phyloP scores from a whole-genome alignment of 805 yeast genomes.

The Zygosaccharomyces lentus region DNA sequence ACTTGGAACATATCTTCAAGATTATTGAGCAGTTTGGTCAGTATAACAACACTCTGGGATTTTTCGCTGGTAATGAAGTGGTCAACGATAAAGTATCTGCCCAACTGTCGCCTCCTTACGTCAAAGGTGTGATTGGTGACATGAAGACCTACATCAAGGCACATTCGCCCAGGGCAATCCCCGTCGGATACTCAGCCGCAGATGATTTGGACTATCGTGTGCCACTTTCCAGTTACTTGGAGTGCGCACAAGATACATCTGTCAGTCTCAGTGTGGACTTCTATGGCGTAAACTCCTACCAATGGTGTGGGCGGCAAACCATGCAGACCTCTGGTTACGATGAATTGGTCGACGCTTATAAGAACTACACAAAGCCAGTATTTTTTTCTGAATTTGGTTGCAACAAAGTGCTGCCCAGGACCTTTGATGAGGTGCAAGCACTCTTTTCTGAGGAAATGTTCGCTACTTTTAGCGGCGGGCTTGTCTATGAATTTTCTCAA shows the following conservation, averaged over 20 bases:
- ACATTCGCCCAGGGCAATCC: constrained; percentile 62
- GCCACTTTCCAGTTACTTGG: constrained; percentile 73
- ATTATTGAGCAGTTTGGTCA: constrained; percentile 76
- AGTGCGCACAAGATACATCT: constrained; percentile 54
- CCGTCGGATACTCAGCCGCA: constrained; percentile 96
- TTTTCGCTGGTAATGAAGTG: constrained; percentile 89
- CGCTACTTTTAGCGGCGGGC: constrained; percentile 75
- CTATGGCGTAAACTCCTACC: constrained; percentile 90
- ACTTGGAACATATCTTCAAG: constrained; percentile 70
- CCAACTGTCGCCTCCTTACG: constrained; percentile 61
- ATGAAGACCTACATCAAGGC: constrained; percentile 63
- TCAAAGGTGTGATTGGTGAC: constrained; percentile 77
- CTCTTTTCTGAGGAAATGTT: constrained; percentile 71
- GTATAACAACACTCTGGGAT: constrained; percentile 85
- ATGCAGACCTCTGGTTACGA: constrained; percentile 74
- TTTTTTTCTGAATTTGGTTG: constrained; percentile 93
- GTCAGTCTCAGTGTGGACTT: constrained; percentile 64
- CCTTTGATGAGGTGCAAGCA: constrained; percentile 69
- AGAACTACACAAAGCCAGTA: constrained; percentile 65
- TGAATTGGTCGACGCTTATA: constrained; percentile 65
- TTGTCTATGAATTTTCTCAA: constrained; percentile 76
- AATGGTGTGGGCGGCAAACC: constrained; percentile 94
- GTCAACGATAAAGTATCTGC: constrained; percentile 75
- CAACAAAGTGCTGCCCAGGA: constrained; percentile 72
- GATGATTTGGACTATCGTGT: constrained; percentile 78